Evolutionary conservation across 2,329 filamentous ascomycete species (phyloP), one percentile per base, ranked within the genome.

Genomic region (Aspergillus sp.): DNA sequence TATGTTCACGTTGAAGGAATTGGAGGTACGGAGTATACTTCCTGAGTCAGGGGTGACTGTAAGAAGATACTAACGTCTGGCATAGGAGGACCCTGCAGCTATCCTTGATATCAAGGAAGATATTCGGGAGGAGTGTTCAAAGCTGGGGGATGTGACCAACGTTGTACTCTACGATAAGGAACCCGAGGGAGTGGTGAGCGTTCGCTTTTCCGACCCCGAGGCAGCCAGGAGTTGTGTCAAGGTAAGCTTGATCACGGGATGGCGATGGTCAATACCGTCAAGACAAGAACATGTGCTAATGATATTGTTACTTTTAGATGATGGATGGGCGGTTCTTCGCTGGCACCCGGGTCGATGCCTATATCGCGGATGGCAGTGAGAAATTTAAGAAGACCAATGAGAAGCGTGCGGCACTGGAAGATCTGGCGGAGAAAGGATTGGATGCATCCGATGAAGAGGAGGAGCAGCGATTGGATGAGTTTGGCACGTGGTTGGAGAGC

Each of bases 71-170:
- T 23, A 23, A 23, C 5, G 21, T 23, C 6, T 12, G 54, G 19
- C 48, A 36, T 56, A 82, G 67, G 91, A 96, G 72, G 93, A 98
- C 70, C 87, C 91, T 2, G 87, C 88, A 0, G 91, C 90, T 1
- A 84, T 96, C 61, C 81, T 96, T 39, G 94, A 98, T 64, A 96
- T 98, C 79, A 96, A 96, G 73, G 90, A 97, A 74, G 95, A 99
- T 73, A 91, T 98, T 58, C 86, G 91, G 49, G 91, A 97, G 54
- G 93, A 97, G 77, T 96, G 92, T 74, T 84, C 86, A 60, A 96
- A 96, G 78, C 81, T 95, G 13, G 95, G 95, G 3, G 84, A 89
- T 23, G 91, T 98, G 38, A 96, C 92, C 32, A 97, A 96, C 71
- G 91, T 98, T 43, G 88, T 95, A 3, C 81, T 99, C 15, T 99